These are phyloP conservation scores for Erysimum pusillum DNA, from an alignment of 441 rosid genomes.

Conservation along the genomic window DNA sequence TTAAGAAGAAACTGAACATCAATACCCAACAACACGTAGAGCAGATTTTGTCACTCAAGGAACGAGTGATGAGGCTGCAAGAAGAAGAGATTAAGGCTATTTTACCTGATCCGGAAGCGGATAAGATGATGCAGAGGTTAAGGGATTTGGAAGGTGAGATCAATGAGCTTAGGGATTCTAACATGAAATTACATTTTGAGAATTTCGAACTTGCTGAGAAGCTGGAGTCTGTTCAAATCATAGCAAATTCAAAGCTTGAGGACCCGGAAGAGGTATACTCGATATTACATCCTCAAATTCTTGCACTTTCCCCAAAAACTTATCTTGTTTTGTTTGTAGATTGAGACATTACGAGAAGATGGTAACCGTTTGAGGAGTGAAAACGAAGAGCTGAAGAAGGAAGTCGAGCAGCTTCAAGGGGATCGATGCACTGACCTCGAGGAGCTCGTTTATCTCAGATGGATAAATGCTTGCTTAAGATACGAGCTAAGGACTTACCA, in stretches of 20 bases:
- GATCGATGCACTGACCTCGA: slow-evolving; percentile 75
- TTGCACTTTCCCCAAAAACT: neutral
- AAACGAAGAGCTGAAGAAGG: slow-evolving; percentile 62
- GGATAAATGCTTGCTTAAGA: slow-evolving; percentile 93
- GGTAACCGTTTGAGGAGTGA: slow-evolving; percentile 55
- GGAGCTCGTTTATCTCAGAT: slow-evolving; percentile 81
- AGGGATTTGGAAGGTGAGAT: slow-evolving; percentile 68
- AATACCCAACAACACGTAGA: slow-evolving; percentile 78
- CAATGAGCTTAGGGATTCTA: slow-evolving; percentile 68
- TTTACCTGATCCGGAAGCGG: slow-evolving; percentile 48
- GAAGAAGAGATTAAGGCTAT: slow-evolving; percentile 61
- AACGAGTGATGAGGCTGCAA: slow-evolving; percentile 67
- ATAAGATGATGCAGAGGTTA: slow-evolving; percentile 60
- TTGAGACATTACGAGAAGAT: slow-evolving; percentile 57
- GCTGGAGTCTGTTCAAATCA: slow-evolving; percentile 69
- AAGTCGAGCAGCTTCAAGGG: slow-evolving; percentile 72
- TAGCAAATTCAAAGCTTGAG: slow-evolving; percentile 63
- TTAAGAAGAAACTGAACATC: slow-evolving; percentile 70
- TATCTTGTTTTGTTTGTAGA: slow-evolving; percentile 49
- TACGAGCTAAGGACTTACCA: slow-evolving; percentile 79
- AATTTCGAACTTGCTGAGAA: slow-evolving; percentile 66
- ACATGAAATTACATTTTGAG: slow-evolving; percentile 66
- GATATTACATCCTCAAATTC: neutral
- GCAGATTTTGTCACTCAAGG: slow-evolving; percentile 69
- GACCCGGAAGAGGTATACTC: slow-evolving; percentile 62